phyloP scores from a whole-genome alignment of 495 filamentous ascomycete species.

The Aspergillus baeticus region DNA sequence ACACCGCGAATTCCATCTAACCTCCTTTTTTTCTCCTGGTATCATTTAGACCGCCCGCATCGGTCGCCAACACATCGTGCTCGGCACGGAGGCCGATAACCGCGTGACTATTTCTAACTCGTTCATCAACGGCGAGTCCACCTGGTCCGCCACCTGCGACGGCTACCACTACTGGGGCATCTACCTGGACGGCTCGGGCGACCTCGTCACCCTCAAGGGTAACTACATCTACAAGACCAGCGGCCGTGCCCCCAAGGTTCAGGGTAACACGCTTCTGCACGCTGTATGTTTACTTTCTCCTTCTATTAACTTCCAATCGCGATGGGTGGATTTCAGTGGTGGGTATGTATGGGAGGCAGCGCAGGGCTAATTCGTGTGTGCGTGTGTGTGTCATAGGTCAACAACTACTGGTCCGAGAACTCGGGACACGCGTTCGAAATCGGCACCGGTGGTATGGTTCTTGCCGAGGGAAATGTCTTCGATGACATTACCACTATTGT shows the following conservation, averaged over 20 bases:
- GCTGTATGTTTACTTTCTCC: conserved; percentile 20
- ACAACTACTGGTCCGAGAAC: conserved; percentile 59
- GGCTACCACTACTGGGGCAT: conserved; percentile 48
- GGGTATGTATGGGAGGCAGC: not conserved
- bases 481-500: conserved; percentile 40
- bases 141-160: conserved; percentile 44
- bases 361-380: not conserved
- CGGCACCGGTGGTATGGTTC: conserved; percentile 44
- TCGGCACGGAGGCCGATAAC: conserved; percentile 38
- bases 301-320: too few species aligned
- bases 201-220: conserved; percentile 44
- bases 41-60: conserved; percentile 44
- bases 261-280: conserved; percentile 42
- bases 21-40: too few species aligned
- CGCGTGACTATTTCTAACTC: conserved; percentile 47
- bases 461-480: conserved; percentile 60
- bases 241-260: conserved; percentile 43
- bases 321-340: too few species aligned
- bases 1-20: too few species aligned
- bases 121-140: conserved; percentile 41
- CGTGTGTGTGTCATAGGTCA: conserved; percentile 38
- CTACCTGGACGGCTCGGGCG: conserved; percentile 39
- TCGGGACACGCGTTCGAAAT: conserved; percentile 59
- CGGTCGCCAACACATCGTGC: conserved; percentile 46
- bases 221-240: conserved; percentile 49